Evolutionary conservation across 2,329 filamentous ascomycete species (phyloP).

Genomic region (Huntiella savannae): DNA sequence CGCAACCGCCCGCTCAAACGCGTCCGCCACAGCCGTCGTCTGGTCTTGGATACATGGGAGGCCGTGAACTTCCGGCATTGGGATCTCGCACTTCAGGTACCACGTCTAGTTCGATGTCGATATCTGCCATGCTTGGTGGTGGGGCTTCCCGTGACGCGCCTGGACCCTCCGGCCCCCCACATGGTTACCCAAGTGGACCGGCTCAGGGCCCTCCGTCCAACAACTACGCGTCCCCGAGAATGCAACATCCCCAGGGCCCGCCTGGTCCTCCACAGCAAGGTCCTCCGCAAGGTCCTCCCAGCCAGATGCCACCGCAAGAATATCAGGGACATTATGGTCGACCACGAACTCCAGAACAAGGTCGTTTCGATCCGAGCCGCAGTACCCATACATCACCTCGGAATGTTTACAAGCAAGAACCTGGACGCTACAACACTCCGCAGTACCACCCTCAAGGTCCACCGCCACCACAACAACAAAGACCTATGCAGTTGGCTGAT

Average conservation of each 20-base stretch:
- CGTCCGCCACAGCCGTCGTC: slow-evolving; percentile 19
- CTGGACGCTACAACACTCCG: slow-evolving; percentile 39
- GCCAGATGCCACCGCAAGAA: slow-evolving; percentile 23
- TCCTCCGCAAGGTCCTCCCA: not conserved
- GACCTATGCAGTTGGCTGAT: slow-evolving; percentile 29
- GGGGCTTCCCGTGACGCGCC: slow-evolving; percentile 21
- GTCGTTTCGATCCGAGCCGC: slow-evolving; percentile 31
- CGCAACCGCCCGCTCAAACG: slow-evolving; percentile 15
- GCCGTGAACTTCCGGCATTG: slow-evolving; percentile 35
- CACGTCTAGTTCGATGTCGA: slow-evolving; percentile 35
- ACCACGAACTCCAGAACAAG: slow-evolving; percentile 56
- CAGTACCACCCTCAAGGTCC: slow-evolving; percentile 24
- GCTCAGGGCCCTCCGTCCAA: slow-evolving; percentile 25
- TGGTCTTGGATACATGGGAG: slow-evolving; percentile 25
- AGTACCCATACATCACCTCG: slow-evolving; percentile 29
- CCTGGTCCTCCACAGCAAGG: not conserved
- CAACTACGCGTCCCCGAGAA: slow-evolving; percentile 35
- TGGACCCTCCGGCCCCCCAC: slow-evolving; percentile 16
- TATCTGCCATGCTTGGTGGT: slow-evolving; percentile 37
- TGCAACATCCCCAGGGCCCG: slow-evolving; percentile 21
- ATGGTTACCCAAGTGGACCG: slow-evolving; percentile 15
- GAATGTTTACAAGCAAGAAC: slow-evolving; percentile 35
- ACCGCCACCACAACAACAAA: slow-evolving; percentile 15
- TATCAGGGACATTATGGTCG: slow-evolving; percentile 40
- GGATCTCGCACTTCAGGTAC: slow-evolving; percentile 27